Evolutionary conservation across 805 yeast genomes (phyloP).

Genomic region (Starmerella lactis-condensi): DNA sequence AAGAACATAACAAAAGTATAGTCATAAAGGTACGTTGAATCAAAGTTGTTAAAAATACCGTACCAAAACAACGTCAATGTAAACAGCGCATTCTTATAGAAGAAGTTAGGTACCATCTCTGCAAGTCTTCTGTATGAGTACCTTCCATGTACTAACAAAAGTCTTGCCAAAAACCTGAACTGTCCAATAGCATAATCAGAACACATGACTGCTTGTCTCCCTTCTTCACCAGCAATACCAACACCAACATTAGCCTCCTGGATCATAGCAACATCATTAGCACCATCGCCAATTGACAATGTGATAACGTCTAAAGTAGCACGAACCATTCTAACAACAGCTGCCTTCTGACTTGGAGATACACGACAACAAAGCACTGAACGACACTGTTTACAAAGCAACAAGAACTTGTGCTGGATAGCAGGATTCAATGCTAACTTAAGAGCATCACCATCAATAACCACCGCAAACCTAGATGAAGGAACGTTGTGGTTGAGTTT

Average conservation of each 20-base stretch:
- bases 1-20: constrained; percentile 63
- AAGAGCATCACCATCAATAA: constrained; percentile 60
- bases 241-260: constrained; percentile 73
- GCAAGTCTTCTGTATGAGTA: constrained; percentile 63
- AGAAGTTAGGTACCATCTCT: constrained; percentile 67
- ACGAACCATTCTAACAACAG: constrained; percentile 53
- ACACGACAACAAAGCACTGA: constrained; percentile 70
- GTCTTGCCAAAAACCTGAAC: constrained; percentile 46
- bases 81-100: constrained; percentile 59
- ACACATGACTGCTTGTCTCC: constrained; percentile 73
- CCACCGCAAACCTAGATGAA: constrained; percentile 36
- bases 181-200: constrained; percentile 74
- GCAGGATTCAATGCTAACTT: constrained; percentile 31
- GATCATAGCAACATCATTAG: constrained; percentile 78
- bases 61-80: constrained; percentile 65
- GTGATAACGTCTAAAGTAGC: constrained; percentile 53
- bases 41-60: constrained; percentile 50
- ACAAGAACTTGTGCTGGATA: constrained; percentile 37
- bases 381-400: constrained; percentile 58
- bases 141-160: constrained; percentile 59
- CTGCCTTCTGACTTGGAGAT: constrained; percentile 73
- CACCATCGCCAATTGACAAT: constrained; percentile 70
- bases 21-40: constrained; percentile 60
- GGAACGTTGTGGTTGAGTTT: constrained; percentile 49
- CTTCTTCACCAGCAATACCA: constrained; percentile 79